Conservation (phyloP, 108 stramenopile genomes). For the Cyclostephanos tholiformis region DNA sequence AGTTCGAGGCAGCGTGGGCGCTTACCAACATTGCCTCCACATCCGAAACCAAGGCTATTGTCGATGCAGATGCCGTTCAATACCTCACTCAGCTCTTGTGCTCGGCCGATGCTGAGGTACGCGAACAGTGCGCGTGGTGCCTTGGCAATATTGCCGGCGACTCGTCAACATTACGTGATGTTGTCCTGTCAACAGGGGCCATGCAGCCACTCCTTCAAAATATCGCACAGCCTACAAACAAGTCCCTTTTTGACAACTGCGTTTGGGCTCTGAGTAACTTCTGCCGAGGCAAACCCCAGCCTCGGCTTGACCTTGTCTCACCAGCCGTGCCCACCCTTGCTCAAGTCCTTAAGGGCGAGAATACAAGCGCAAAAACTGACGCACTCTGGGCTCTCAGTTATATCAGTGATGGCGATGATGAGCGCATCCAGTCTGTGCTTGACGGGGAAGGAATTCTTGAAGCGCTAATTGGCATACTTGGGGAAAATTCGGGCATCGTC, state of each 20-base stretch:
- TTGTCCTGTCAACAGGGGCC: conserved; percentile 60
- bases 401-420: conserved; percentile 85
- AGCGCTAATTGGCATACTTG: conserved; percentile 61
- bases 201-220: conserved; percentile 75
- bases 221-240: conserved; percentile 67
- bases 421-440: conserved; percentile 75
- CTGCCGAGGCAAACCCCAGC: conserved; percentile 93
- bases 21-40: conserved; percentile 95
- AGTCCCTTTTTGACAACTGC: conserved; percentile 76
- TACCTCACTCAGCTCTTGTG: conserved; percentile 68
- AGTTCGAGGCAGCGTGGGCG: conserved; percentile 96
- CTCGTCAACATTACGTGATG: conserved; percentile 69
- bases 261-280: conserved; percentile 94
- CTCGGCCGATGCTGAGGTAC: conserved; percentile 71
- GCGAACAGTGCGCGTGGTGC: conserved; percentile 96
- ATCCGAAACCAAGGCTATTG: conserved; percentile 64
- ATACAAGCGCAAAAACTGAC: conserved; percentile 63
- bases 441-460: conserved; percentile 46
- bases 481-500: conserved; percentile 28
- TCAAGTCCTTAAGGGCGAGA: conserved; percentile 30
- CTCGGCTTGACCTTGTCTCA: conserved; percentile 46
- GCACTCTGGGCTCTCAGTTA: conserved; percentile 91
- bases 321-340: conserved; percentile 65
- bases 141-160: conserved; percentile 97
- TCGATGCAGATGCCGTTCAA: conserved; percentile 73